Base-by-base conservation (phyloP, 1,284 basidiomycete species). In the Prillingera fragicola region DNA sequence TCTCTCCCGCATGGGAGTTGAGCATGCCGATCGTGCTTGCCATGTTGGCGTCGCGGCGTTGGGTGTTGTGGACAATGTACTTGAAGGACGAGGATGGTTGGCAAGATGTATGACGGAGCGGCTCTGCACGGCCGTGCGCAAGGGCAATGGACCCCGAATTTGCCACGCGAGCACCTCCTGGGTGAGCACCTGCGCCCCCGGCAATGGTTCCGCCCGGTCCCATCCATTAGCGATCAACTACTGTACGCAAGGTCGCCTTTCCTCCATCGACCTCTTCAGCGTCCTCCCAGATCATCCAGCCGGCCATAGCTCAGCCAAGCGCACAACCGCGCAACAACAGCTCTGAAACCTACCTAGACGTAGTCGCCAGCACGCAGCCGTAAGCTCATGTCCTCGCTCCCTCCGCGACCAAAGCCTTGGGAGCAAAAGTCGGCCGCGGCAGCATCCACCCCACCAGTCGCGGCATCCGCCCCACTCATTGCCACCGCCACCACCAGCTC, bases 331-430 rank as follows among this genome's bases (percentile, higher is more conserved):
- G 27, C 38, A 28, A 19, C 24, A 14, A 35, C 19, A 35, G 33
- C 19, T 7, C 8, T 9, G 12, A 35, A 14, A 22, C 4, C 13
- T 15, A 3, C 24, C 6, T 19, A 1, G 22, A 14, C 14, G 12
- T 19, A 9, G 10, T 13, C 8, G 14, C 21, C 6, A 5, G 12
- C 29, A n/a, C n/a, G n/a, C n/a, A n/a, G n/a, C n/a, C n/a, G n/a
- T n/a, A 31, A n/a, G n/a, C 40, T 15, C 35, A 63, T 63, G 59
- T 51, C 64, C 35, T 65, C 67, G 8, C 48, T 63, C 10, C 60
- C 67, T 14, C 60, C 63, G 5, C 50, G 64, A 32, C 61, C 65
- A 14, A 69, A 69, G 36, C 67, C 67, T 28, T 67, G 65, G 65
- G 65, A 67, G 53, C 53, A 46, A 24, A 49, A 48, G 29, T 41